phyloP scores from a whole-genome alignment of 495 filamentous ascomycete genomes.

The Amphirosellinia nigrospora region DNA sequence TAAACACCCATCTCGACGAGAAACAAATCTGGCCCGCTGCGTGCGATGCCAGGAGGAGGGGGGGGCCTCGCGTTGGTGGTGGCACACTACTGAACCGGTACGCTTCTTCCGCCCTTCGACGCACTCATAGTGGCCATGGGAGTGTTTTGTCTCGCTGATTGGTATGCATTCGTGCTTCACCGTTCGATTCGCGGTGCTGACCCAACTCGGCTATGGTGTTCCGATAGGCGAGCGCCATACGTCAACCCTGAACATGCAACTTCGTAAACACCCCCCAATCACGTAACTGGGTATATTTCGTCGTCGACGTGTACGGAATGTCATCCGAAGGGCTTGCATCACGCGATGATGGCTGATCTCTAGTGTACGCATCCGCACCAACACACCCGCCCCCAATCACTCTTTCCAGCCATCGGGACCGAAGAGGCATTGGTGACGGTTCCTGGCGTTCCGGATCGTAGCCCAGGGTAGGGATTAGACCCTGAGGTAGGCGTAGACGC shows the following conservation, averaged over 20 bases:
- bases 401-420: not conserved
- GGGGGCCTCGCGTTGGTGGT: not conserved
- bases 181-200: constrained; percentile 4
- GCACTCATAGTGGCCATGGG: not conserved
- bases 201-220: constrained; percentile 1
- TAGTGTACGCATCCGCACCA: not conserved
- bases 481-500: not conserved
- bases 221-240: not conserved
- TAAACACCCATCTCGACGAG: not conserved
- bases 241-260: not conserved
- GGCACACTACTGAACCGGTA: constrained; percentile 1
- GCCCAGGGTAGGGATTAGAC: not conserved
- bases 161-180: not conserved
- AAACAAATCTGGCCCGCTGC: not conserved
- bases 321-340: not conserved
- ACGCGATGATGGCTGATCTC: not conserved
- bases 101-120: constrained; percentile 5
- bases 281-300: not conserved
- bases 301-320: constrained; percentile 3
- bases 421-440: not conserved
- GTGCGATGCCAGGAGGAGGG: not conserved
- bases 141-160: not conserved
- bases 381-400: not conserved
- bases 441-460: not conserved
- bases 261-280: not conserved